Percentiles rank a stretch among this genome's conserved stretches.
These are phyloP conservation scores for Serendipita sp. DNA, from an alignment of 768 basidiomycete species.

Conservation along the genomic window DNA sequence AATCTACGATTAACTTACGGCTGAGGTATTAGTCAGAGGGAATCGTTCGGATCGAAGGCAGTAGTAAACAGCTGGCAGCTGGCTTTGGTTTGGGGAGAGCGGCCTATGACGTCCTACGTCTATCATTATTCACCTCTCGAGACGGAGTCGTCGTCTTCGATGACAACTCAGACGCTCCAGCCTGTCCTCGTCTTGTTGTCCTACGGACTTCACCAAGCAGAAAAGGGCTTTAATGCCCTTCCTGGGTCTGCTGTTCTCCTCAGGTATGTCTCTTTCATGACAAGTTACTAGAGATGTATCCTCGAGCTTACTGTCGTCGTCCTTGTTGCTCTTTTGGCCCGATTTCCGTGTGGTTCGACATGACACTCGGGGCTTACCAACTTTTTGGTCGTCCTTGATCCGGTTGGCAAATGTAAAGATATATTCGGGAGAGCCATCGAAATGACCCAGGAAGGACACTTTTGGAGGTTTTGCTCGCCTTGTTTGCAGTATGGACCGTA, in stretches of 20 bases:
- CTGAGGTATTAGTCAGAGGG: no score
- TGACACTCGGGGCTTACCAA: no score
- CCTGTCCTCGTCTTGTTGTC: constrained; percentile 53
- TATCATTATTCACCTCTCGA: no score
- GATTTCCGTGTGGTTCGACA: no score
- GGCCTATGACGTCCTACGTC: no score
- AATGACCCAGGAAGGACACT: constrained; percentile 89
- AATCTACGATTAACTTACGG: no score
- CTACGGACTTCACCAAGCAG: constrained; percentile 38
- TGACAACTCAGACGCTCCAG: constrained; percentile 21
- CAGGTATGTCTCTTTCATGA: background rate
- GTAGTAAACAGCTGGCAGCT: no score
- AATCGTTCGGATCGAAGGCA: no score
- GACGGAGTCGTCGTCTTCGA: background rate
- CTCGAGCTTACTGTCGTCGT: no score
- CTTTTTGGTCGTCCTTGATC: constrained; percentile 8
- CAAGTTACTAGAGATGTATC: background rate
- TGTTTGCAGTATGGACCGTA: constrained; percentile 83
- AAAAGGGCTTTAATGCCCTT: constrained; percentile 53
- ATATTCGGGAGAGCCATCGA: constrained; percentile 87
- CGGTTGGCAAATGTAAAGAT: constrained; percentile 37
- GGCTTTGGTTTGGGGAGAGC: no score
- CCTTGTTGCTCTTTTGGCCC: no score
- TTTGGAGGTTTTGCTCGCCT: constrained; percentile 72
- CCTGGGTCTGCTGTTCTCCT: constrained; percentile 67